Percentiles rank a stretch among this genome's conserved stretches.
These are phyloP conservation scores for Calvatia gigantea DNA, from an alignment of 768 basidiomycete genomes.

Conservation along the genomic window DNA sequence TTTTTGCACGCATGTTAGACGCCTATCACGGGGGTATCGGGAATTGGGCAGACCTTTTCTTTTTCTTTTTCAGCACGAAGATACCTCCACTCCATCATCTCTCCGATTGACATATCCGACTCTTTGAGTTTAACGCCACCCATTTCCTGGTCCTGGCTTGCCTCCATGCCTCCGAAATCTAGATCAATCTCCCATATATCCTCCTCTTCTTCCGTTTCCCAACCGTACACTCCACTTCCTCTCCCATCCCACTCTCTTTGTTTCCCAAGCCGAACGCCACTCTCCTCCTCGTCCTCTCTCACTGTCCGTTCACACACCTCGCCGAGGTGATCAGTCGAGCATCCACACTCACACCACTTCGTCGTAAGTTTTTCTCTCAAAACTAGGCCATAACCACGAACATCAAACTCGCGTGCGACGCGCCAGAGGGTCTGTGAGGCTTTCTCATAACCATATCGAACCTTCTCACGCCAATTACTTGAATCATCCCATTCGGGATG, in stretches of 20 bases:
- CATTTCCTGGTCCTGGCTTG: conserved; percentile 28
- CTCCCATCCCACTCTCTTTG: conserved; percentile 76
- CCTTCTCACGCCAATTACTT: conserved; percentile 52
- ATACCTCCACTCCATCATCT: conserved; percentile 74
- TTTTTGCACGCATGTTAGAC: conserved; percentile 19
- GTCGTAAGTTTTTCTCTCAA: conserved; percentile 67
- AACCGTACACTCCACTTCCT: conserved; percentile 67
- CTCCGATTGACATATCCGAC: conserved; percentile 62
- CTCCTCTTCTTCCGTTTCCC: conserved; percentile 75
- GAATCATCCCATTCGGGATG: conserved; percentile 42
- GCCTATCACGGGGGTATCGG: neutral
- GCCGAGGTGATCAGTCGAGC: conserved; percentile 73
- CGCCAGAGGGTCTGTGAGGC: conserved; percentile 64
- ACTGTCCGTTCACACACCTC: conserved; percentile 77
- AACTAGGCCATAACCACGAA: conserved; percentile 66
- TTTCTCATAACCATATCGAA: conserved; percentile 63
- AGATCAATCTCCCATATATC: conserved; percentile 73
- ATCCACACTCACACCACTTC: conserved; percentile 82
- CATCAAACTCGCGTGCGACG: conserved; percentile 68
- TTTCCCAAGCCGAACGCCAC: conserved; percentile 54
- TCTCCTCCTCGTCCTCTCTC: conserved; percentile 64
- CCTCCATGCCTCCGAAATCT: conserved; percentile 46
- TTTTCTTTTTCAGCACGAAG: conserved; percentile 69
- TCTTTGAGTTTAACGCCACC: conserved; percentile 44
- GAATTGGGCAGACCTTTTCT: conserved; percentile 47